A percentile compares a stretch with the other conserved stretches of the same genome.
These are phyloP conservation scores for Leccinum barrowsii DNA, from an alignment of 768 basidiomycete genomes.

Conservation along the genomic window DNA sequence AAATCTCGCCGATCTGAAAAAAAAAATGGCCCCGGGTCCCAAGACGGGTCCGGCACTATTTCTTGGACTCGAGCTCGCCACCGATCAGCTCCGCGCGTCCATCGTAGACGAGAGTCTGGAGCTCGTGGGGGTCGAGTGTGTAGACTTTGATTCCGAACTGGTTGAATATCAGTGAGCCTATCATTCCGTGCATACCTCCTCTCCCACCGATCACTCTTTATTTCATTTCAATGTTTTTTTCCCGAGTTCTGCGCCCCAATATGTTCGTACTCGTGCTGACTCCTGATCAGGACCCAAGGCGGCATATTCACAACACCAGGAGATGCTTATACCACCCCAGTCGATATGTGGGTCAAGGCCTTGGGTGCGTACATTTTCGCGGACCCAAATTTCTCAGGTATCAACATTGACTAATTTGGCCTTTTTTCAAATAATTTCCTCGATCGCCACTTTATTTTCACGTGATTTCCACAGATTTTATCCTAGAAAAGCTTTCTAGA, in stretches of 20 bases:
- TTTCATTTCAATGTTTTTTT: background rate
- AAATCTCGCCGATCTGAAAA: conserved; percentile 4
- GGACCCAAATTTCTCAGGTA: conserved; percentile 61
- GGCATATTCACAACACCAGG: conserved; percentile 85
- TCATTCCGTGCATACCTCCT: conserved; percentile 1
- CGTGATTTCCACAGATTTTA: conserved; percentile 48
- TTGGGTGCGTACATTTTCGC: conserved; percentile 52
- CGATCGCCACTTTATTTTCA: conserved; percentile 33
- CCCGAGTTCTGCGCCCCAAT: background rate
- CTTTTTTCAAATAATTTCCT: conserved; percentile 23
- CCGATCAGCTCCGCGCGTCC: conserved; percentile 79
- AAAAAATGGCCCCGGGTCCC: conserved; percentile 32
- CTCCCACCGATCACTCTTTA: background rate
- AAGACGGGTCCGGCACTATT: conserved; percentile 56
- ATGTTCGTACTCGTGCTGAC: conserved; percentile 17
- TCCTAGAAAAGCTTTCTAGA: conserved; percentile 70
- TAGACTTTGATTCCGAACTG: conserved; percentile 80
- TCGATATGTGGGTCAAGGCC: conserved; percentile 89
- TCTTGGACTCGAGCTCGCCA: conserved; percentile 82
- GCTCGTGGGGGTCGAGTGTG: conserved; percentile 74
- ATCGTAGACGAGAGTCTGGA: conserved; percentile 82
- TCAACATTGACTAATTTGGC: conserved; percentile 36
- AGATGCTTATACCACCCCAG: conserved; percentile 82
- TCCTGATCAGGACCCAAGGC: conserved; percentile 63
- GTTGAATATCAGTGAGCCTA: conserved; percentile 74